Base-by-base conservation (phyloP, 441 rosid genomes). In the Hura crepitans region DNA sequence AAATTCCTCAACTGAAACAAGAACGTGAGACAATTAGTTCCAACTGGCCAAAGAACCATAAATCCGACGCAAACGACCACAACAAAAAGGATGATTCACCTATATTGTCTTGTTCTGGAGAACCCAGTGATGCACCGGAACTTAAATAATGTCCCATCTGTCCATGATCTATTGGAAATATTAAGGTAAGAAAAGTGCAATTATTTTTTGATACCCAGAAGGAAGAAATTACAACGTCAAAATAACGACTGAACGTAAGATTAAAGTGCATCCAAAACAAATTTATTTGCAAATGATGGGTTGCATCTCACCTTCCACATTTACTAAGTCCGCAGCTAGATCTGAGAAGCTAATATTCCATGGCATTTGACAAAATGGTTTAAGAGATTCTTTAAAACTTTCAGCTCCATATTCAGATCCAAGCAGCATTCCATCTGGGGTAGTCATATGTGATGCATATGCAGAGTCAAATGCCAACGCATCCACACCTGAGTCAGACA, bases 301-400 rank as follows among this genome's bases (percentile, higher is more conserved):
- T 31, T 39, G 51, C 46, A 30, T 10, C 63, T 70, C 62, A 81
- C 84, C 84, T 75, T 68, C 76, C 18, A 73, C 59, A 59, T 67
- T 66, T 27, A 73, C 42, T 17, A 74, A 72, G 33, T 68, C 76
- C 22, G 71, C 54, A 75, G 37, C n/a, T 14, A 77, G 62, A 68
- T 73, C 74, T 27, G 77, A 68, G 42, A 68, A 70, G 65, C 78
- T 77, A 55, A 68, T 54, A 56, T 47, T 76, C 78, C 72, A 74
- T 27, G 74, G 80, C 11, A 76, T 62, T 47, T 74, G 78, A 12
- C 35, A 23, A 49, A 23, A 22, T 5, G 25, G 37, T 17, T 35
- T 20, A 20, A 39, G 58, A 6, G 59, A 30, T 17, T n/a, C 66
- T 7, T 49, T 47, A 25, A n/a, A 47, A 47, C 5, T 46, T 47